These are phyloP conservation scores for Shiraia sp. DNA, from an alignment of 2,329 filamentous ascomycete species.

Conservation along the genomic window DNA sequence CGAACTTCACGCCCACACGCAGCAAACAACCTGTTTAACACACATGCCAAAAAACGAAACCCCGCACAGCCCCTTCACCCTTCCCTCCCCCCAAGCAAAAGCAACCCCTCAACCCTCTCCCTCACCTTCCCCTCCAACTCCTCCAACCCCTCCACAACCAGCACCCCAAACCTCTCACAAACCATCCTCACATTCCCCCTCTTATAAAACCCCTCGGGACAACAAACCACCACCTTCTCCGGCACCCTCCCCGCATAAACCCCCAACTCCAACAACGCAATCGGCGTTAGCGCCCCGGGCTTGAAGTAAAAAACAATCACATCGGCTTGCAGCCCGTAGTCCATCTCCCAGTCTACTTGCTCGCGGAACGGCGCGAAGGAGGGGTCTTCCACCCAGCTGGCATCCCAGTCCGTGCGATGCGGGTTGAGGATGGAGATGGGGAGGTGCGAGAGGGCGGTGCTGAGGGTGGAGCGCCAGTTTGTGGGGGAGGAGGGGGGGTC, in stretches of 20 bases:
- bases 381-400: conserved; percentile 59
- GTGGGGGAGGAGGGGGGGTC: conserved; percentile 38
- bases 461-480: conserved; percentile 58
- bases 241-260: conserved; percentile 53
- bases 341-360: conserved; percentile 66
- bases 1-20: too few relatives aligned
- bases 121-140: conserved; percentile 45
- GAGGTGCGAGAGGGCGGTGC: conserved; percentile 40
- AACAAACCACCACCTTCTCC: conserved; percentile 57
- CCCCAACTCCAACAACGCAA: conserved; percentile 65
- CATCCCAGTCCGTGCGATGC: conserved; percentile 61
- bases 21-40: too few relatives aligned
- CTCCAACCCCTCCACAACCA: conserved; percentile 49
- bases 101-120: conserved; percentile 17
- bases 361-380: conserved; percentile 55
- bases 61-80: too few relatives aligned
- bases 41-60: too few relatives aligned
- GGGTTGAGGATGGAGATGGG: conserved; percentile 63
- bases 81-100: too few relatives aligned
- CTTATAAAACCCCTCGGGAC: conserved; percentile 59
- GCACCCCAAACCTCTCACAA: conserved; percentile 51
- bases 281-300: conserved; percentile 54
- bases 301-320: conserved; percentile 63
- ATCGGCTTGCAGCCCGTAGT: conserved; percentile 58
- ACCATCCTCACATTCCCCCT: conserved; percentile 65